These are phyloP conservation scores for Globisporangium perplexum DNA, from an alignment of 352 stramenopile species.

Conservation along the genomic window DNA sequence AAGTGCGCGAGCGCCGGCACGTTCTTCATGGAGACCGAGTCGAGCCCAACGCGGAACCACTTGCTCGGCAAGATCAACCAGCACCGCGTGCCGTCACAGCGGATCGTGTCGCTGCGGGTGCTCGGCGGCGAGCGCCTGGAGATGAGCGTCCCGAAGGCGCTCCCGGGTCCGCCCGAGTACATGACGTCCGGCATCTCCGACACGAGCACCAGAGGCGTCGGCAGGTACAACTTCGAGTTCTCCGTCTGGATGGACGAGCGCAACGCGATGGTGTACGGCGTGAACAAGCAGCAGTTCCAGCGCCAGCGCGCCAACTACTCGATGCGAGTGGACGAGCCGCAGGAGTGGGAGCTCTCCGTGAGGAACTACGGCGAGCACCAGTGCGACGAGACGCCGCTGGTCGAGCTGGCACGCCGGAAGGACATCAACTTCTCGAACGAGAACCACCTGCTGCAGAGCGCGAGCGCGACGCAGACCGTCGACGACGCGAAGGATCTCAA, in stretches of 20 bases:
- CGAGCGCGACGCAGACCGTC: slow-evolving; percentile 9
- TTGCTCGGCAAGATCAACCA: slow-evolving; percentile 55
- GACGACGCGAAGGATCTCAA: slow-evolving; percentile 10
- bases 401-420: slow-evolving; percentile 12
- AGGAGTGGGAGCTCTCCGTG: slow-evolving; percentile 64
- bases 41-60: slow-evolving; percentile 45
- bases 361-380: slow-evolving; percentile 37
- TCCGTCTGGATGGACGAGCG: slow-evolving; percentile 58
- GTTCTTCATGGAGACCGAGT: slow-evolving; percentile 65
- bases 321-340: slow-evolving; percentile 59
- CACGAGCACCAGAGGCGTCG: slow-evolving; percentile 14
- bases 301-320: slow-evolving; percentile 49
- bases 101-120: slow-evolving; percentile 48
- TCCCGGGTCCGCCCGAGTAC: slow-evolving; percentile 53
- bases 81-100: slow-evolving; percentile 66
- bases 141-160: slow-evolving; percentile 27
- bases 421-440: slow-evolving; percentile 25
- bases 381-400: slow-evolving; percentile 25
- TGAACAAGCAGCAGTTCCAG: slow-evolving; percentile 52
- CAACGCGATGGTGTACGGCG: slow-evolving; percentile 39
- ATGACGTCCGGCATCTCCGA: slow-evolving; percentile 32
- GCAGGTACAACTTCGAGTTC: slow-evolving; percentile 71
- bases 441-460: slow-evolving; percentile 16
- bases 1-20: slow-evolving; percentile 37
- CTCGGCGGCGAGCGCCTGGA: slow-evolving; percentile 13